Percentiles rank a stretch among this genome's conserved stretches.
phyloP scores from a whole-genome alignment of 306 rosid species.

The Casuarina cunninghamiana region DNA sequence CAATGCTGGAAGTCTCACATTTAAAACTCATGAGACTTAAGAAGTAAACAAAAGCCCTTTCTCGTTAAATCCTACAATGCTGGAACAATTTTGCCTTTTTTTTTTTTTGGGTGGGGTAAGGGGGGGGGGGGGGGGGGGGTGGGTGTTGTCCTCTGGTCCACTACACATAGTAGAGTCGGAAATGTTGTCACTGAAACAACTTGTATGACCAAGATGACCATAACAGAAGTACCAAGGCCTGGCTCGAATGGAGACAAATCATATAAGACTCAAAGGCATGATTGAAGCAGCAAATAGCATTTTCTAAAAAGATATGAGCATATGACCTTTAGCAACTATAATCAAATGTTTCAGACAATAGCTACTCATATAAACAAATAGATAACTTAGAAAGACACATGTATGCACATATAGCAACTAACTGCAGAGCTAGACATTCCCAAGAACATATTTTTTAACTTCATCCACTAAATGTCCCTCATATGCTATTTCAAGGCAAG shows the following conservation, averaged over 20 bases:
- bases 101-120: too few relatives aligned
- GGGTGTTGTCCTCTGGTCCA: neutral
- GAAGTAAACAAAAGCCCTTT: neutral
- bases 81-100: neutral
- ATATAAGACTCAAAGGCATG: neutral
- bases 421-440: neutral
- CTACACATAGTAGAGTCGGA: too few relatives aligned
- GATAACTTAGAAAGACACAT: neutral
- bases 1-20: neutral
- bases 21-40: neutral
- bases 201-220: too few relatives aligned
- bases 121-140: too few relatives aligned
- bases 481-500: neutral
- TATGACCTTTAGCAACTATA: neutral
- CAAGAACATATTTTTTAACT: neutral
- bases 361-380: neutral
- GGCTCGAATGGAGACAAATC: too few relatives aligned
- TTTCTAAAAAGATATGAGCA: neutral
- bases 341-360: neutral
- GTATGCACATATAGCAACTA: too few relatives aligned
- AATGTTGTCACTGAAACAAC: too few relatives aligned
- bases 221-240: too few relatives aligned
- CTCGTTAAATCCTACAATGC: neutral
- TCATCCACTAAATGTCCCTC: neutral
- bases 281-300: neutral